Evolutionary conservation across 805 yeast species (phyloP).

Genomic region (Myxozyma geophila): DNA sequence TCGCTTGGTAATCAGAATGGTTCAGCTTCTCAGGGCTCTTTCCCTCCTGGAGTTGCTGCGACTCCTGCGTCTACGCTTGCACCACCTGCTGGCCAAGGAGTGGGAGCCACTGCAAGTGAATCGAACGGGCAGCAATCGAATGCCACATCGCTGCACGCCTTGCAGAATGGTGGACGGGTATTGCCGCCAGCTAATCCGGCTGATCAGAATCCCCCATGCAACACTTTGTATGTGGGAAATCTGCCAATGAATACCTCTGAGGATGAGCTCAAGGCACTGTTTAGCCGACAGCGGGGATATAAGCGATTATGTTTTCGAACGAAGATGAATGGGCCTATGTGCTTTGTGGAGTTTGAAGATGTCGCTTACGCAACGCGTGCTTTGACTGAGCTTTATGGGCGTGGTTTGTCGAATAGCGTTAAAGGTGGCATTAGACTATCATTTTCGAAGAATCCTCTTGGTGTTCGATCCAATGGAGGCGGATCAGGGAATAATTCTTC

Average conservation of each 20-base stretch:
- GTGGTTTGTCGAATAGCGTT: conserved; percentile 82
- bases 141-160: conserved; percentile 43
- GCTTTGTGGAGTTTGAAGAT: conserved; percentile 98
- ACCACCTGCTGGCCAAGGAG: conserved; percentile 5
- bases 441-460: conserved; percentile 94
- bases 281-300: conserved; percentile 89
- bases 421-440: conserved; percentile 95
- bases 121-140: conserved; percentile 7
- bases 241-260: conserved; percentile 97
- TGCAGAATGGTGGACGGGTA: conserved; percentile 48
- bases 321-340: conserved; percentile 91
- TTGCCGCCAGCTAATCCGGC: conserved; percentile 85
- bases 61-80: conserved; percentile 10
- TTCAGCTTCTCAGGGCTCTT: not conserved
- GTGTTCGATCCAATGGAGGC: conserved; percentile 75
- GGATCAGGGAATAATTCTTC: conserved; percentile 43
- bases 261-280: conserved; percentile 83
- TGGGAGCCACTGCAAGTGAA: not conserved
- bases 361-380: conserved; percentile 93
- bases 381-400: conserved; percentile 89
- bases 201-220: conserved; percentile 98
- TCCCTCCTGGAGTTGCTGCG: conserved; percentile 8
- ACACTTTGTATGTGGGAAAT: conserved; percentile 94
- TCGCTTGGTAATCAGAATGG: conserved; percentile 10
- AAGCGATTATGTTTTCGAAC: conserved; percentile 90